These are phyloP conservation scores for Fusarium denticulatum DNA, from an alignment of 2,329 filamentous ascomycete genomes.

Conservation along the genomic window DNA sequence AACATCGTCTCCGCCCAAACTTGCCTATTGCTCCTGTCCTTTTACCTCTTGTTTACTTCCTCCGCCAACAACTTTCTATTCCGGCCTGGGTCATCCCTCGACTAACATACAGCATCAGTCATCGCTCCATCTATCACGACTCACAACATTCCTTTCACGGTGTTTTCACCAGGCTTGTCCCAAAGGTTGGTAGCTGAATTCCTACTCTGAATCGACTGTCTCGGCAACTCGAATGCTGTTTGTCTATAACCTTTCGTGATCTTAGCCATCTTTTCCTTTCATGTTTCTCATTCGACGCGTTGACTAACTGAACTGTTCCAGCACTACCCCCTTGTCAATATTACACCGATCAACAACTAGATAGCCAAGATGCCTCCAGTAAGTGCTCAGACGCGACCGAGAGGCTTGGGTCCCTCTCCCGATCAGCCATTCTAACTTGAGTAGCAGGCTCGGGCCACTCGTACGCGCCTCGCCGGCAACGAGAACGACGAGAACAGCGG, in stretches of 20 bases:
- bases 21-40: slow-evolving; percentile 39
- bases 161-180: slow-evolving; percentile 48
- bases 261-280: slow-evolving; percentile 23
- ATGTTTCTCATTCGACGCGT: slow-evolving; percentile 38
- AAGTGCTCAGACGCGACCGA: slow-evolving; percentile 40
- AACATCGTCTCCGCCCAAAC: slow-evolving; percentile 47
- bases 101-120: slow-evolving; percentile 45
- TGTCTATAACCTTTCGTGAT: slow-evolving; percentile 2
- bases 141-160: slow-evolving; percentile 51
- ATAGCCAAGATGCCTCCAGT: slow-evolving; percentile 51
- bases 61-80: slow-evolving; percentile 26
- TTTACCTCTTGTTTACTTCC: slow-evolving; percentile 40
- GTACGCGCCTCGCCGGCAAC: slow-evolving; percentile 81
- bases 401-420: neutral
- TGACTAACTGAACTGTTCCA: slow-evolving; percentile 33
- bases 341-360: slow-evolving; percentile 37
- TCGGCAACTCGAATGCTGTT: slow-evolving; percentile 34
- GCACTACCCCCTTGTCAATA: slow-evolving; percentile 34
- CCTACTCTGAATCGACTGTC: slow-evolving; percentile 45
- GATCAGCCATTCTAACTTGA: slow-evolving; percentile 19
- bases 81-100: slow-evolving; percentile 35
- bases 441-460: slow-evolving; percentile 71
- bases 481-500: slow-evolving; percentile 93
- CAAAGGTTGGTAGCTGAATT: slow-evolving; percentile 50
- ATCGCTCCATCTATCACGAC: slow-evolving; percentile 41